Conservation (phyloP, 2,329 filamentous ascomycete genomes). For the Phyllosticta ampelicida region DNA sequence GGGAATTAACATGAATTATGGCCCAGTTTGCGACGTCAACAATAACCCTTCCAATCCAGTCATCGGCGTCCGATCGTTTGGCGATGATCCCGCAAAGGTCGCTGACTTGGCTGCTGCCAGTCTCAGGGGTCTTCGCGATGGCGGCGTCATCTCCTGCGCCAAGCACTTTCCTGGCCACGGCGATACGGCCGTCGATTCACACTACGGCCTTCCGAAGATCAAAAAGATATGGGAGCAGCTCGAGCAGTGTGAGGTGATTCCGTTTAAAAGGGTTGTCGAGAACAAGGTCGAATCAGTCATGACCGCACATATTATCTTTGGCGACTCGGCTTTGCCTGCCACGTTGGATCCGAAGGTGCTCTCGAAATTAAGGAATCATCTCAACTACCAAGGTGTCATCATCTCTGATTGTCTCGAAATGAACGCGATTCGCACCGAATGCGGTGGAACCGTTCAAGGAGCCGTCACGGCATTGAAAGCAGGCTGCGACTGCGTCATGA, state of each 20-base stretch:
- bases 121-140: not conserved
- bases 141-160: slow-evolving; percentile 7
- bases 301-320: slow-evolving; percentile 6
- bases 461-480: slow-evolving; percentile 1
- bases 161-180: slow-evolving; percentile 10
- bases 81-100: not conserved
- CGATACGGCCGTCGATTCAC: slow-evolving; percentile 4
- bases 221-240: slow-evolving; percentile 3
- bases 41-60: slow-evolving; percentile 7
- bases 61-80: slow-evolving; percentile 9
- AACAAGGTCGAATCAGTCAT: slow-evolving; percentile 1
- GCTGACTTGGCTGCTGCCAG: not conserved
- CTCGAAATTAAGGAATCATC: not conserved
- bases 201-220: slow-evolving; percentile 7
- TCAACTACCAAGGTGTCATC: slow-evolving; percentile 4
- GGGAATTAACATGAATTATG: slow-evolving; percentile 9
- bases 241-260: slow-evolving; percentile 6
- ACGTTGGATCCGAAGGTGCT: not conserved
- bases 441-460: slow-evolving; percentile 4
- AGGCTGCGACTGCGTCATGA: slow-evolving; percentile 9
- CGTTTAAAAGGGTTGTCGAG: not conserved
- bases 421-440: slow-evolving; percentile 9
- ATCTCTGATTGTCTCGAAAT: slow-evolving; percentile 7
- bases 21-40: slow-evolving; percentile 9
- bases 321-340: not conserved